phyloP scores from a whole-genome alignment of 1,139 yeast genomes.

The Kodamaea alishanica region DNA sequence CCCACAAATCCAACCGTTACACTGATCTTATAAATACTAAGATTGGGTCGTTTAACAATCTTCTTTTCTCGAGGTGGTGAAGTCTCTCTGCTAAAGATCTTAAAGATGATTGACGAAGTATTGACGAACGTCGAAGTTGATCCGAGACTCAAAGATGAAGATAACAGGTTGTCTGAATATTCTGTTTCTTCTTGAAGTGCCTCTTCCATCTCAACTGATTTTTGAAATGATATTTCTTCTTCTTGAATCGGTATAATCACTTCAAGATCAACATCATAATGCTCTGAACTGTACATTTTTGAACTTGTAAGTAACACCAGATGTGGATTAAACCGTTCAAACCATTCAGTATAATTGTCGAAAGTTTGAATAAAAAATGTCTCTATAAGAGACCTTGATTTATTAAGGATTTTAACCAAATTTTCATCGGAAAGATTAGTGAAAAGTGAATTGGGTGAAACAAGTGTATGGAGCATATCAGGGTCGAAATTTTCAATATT shows the following conservation, averaged over 20 bases:
- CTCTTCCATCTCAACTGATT: conserved; percentile 19
- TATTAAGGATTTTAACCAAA: conserved; percentile 34
- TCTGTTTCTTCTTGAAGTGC: conserved; percentile 27
- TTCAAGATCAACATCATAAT: conserved; percentile 2
- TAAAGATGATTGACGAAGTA: conserved; percentile 33
- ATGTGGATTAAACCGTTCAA: conserved; percentile 24
- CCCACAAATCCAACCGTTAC: conserved; percentile 43
- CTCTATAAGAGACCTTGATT: conserved; percentile 29
- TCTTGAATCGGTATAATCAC: conserved; percentile 27
- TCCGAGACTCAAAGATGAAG: conserved; percentile 37
- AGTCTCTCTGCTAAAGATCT: conserved; percentile 20
- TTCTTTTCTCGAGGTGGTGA: conserved; percentile 10
- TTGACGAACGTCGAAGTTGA: conserved; percentile 32
- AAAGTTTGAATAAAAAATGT: conserved; percentile 24
- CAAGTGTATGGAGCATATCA: conserved; percentile 43
- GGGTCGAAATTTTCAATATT: conserved; percentile 26
- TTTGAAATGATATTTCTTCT: conserved; percentile 27
- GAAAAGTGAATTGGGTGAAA: conserved; percentile 35
- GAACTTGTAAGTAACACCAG: conserved; percentile 22
- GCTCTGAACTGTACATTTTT: conserved; percentile 4
- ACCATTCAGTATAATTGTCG: conserved; percentile 35
- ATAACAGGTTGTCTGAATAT: conserved; percentile 26
- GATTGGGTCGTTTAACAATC: conserved; percentile 7
- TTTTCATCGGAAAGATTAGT: conserved; percentile 29
- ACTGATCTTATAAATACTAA: conserved; percentile 31